These are phyloP conservation scores for Aureobasidium sp. DNA, from an alignment of 2,329 filamentous ascomycete species.

Conservation along the genomic window DNA sequence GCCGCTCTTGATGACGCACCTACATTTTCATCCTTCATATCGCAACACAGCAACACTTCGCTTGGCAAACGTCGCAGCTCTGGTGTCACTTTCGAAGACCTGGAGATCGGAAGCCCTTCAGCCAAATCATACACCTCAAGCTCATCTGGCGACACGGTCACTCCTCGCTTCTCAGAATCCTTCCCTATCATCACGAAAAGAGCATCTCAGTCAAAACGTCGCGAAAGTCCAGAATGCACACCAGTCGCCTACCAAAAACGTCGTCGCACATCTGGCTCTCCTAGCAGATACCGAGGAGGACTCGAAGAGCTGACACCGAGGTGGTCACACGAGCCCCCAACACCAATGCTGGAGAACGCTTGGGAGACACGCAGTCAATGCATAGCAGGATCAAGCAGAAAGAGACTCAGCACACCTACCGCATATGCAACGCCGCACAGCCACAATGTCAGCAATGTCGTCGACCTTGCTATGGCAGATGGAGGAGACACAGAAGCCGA, in stretches of 20 bases:
- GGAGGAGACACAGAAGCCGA: conserved; percentile 26
- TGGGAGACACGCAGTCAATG: conserved; percentile 6
- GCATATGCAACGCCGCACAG: conserved; percentile 72
- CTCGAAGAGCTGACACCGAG: not conserved
- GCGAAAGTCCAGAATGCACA: not conserved
- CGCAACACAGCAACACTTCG: conserved; percentile 3
- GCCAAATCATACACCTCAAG: not conserved
- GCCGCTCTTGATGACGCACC: not conserved
- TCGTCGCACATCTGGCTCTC: not conserved
- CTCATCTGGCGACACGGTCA: not conserved
- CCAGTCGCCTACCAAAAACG: conserved; percentile 5
- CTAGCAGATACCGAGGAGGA: not conserved
- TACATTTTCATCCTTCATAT: not conserved
- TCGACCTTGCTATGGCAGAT: conserved; percentile 24
- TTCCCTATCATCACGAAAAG: conserved; percentile 7
- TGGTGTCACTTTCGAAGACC: conserved; percentile 12
- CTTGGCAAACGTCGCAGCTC: conserved; percentile 19
- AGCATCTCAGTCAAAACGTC: not conserved
- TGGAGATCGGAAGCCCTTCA: not conserved
- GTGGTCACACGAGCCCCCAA: conserved; percentile 15
- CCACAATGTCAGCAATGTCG: conserved; percentile 23
- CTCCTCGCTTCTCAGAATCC: not conserved
- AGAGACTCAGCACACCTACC: conserved; percentile 45
- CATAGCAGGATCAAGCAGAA: conserved; percentile 20
- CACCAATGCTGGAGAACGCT: not conserved